Evolutionary conservation across 73 alveolate species (phyloP), one percentile per base, ranked within the genome.

Genomic region (Symbiodinium natans): DNA sequence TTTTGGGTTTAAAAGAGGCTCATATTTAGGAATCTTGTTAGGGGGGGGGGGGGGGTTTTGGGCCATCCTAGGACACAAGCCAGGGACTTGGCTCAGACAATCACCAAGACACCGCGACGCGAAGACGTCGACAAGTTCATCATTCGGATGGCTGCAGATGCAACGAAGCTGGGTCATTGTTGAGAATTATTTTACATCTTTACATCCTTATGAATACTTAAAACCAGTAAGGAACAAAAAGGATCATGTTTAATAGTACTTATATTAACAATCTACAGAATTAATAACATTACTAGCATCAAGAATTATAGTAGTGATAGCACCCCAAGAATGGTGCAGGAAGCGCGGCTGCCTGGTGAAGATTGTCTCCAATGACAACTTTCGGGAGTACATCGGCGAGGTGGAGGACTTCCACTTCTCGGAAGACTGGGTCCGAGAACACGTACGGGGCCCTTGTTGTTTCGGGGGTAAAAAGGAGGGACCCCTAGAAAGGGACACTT

Each of bases 41-140:
- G n/a, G n/a, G n/a, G n/a, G n/a, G n/a, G n/a, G n/a, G n/a, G n/a
- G n/a, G n/a, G n/a, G n/a, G n/a, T n/a, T n/a, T n/a, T n/a, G n/a
- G n/a, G n/a, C n/a, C n/a, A n/a, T n/a, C n/a, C n/a, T n/a, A n/a
- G n/a, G n/a, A n/a, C n/a, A n/a, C 88, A 68, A 29, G 48, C 52
- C 25, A 29, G n/a, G 27, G 41, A 40, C 1, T 31, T 71, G 68
- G 83, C 34, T 5, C 39, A 41, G 36, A 31, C 77, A 15, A 10
- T 90, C 63, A 90, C 77, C 23, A 56, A 19, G 39, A 90, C 96
- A 13, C 96, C 96, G 13, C 1, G 80, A 63, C 19, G 19, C 38
- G 33, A 63, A n/a, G 96, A 90, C 25, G 96, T 90, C 41, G 96
- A 90, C 63, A 90, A 90, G 87, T 90, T 90, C 87, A 90, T 90